Evolutionary conservation across 1,139 yeast species (phyloP).

Genomic region (Meyerozyma elateridarum): DNA sequence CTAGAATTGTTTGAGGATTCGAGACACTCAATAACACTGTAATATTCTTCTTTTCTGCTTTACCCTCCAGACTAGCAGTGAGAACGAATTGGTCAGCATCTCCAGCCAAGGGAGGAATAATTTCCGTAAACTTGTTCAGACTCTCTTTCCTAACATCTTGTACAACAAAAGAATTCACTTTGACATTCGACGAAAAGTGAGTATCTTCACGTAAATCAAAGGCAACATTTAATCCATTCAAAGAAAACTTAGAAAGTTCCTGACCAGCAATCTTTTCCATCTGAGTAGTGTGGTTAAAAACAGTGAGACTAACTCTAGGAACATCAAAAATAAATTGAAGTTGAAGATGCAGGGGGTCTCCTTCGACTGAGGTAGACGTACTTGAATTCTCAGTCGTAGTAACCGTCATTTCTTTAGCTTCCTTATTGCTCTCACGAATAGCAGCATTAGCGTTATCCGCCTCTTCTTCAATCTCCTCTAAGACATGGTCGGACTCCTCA

Average conservation of each 20-base stretch:
- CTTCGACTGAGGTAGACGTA: no score
- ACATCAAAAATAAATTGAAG: conserved; percentile 51
- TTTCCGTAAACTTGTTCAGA: conserved; percentile 68
- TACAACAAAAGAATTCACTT: conserved; percentile 70
- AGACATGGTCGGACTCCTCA: conserved; percentile 29
- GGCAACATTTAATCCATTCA: conserved; percentile 53
- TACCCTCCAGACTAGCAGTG: conserved; percentile 40
- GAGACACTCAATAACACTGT: conserved; percentile 64
- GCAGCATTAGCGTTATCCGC: conserved; percentile 54
- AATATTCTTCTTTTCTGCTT: conserved; percentile 36
- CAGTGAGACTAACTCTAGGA: conserved; percentile 59
- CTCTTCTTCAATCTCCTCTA: conserved; percentile 58
- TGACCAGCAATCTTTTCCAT: conserved; percentile 31
- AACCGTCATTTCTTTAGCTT: conserved; percentile 4
- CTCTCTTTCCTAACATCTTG: conserved; percentile 63
- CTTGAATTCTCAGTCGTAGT: conserved; percentile 6
- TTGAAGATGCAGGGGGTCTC: conserved; percentile 25
- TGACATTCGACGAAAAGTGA: conserved; percentile 56
- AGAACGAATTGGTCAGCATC: conserved; percentile 72
- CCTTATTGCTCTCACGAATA: conserved; percentile 24
- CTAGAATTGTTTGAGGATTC: conserved; percentile 75
- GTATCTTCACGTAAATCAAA: conserved; percentile 52
- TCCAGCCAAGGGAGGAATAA: conserved; percentile 67
- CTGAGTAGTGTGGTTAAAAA: conserved; percentile 55
- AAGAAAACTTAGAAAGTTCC: conserved; percentile 58